Base-by-base conservation (phyloP, 2,329 filamentous ascomycete genomes). In the Colletotrichum simmondsii region DNA sequence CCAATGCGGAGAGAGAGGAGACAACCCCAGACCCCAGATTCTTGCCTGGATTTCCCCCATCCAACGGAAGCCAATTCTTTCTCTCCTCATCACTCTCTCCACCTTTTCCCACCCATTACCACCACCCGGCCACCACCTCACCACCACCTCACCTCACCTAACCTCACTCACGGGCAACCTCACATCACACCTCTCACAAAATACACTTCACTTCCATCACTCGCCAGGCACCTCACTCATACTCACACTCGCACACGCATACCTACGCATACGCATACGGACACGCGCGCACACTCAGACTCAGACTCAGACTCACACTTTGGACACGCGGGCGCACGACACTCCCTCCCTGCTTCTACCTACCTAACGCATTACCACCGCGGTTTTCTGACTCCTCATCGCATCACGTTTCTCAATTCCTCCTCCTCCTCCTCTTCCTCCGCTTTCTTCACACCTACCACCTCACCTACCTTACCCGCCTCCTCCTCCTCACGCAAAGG, bases 1-100 rank as follows among this genome's bases (percentile, higher is more conserved):
- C 79, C 80, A 82, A 82, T 83, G 82, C 82, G 82, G 82, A 83
- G 82, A 79, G 76, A 78, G 82, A 82, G 82, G 82, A 83, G 82
- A 79, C 76, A 78, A 76, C 76, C 77, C 74, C 75, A 77, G 75
- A 75, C 72, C 71, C 73, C 71, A 74, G 69, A 74, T 74, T 74
- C 56, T 56, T 65, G 52, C 65, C 60, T 71, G 62, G 62, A 69
- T 74, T 68, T 65, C 68, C 67, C 75, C 74, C 72, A 74, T 72
- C 56, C 66, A 76, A 75, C 75, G 72, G 76, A 76, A 75, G 76
- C 76, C 74, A 68, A 74, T 76, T 72, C 62, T 75, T 68, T 74
- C 71, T 74, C 66, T 72, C 75, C 74, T 77, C 74, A 74, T 74
- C 70, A 66, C 66, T 70, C 75, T 74, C 74, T 76, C 73, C 65